Base-by-base conservation (phyloP, 352 stramenopile species). In the Pythium coloratum region DNA sequence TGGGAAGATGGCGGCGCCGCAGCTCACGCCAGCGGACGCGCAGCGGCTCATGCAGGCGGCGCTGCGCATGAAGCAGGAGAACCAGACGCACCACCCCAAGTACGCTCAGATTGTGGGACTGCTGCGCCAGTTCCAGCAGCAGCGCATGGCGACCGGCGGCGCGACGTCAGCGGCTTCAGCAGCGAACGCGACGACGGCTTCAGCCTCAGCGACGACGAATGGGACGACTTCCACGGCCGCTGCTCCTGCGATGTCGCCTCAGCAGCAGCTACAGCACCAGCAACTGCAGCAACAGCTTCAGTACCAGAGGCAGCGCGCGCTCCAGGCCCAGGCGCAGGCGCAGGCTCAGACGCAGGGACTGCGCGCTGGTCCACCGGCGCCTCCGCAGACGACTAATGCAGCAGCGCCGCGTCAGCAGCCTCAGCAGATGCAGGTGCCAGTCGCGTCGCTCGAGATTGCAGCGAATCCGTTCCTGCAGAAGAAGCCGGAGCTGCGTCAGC, bases 1-100 rank as follows among this genome's bases (percentile, higher is more conserved):
- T 56, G 59, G 53, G 28, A 73, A 68, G 49, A 62, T 69, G 58
- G 42, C 53, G 59, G 54, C 42, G 42, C 42, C 55, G 33, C 66
- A 72, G 66, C 77, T 94, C 28, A 82, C 84, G 61, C 47, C 81
- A n/a, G 70, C 76, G 30, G 81, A 95, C 73, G 81, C 88, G 59
- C 88, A 90, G 70, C 89, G 90, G 70, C 80, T 96, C 47, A 93
- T 96, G 88, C 78, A 92, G 62, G 79, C 76, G 20, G 88, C 86
- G n/a, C 63, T 94, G 66, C 86, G 81, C 34, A 92, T 96, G 86
- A 80, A 94, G 68, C 75, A 78, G 47, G 76, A 81, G 54, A 85
- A 89, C 34, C 83, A 94, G 59, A 95, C 88, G 59, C 61, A 72
- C 58, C 84, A 94, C 69, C 86, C 85, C 20, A 92, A 93, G 73